Percentiles rank a stretch among this genome's conserved stretches.
Evolutionary conservation across 805 yeast species (phyloP).

Genomic region (Barnettozyma vustinii): DNA sequence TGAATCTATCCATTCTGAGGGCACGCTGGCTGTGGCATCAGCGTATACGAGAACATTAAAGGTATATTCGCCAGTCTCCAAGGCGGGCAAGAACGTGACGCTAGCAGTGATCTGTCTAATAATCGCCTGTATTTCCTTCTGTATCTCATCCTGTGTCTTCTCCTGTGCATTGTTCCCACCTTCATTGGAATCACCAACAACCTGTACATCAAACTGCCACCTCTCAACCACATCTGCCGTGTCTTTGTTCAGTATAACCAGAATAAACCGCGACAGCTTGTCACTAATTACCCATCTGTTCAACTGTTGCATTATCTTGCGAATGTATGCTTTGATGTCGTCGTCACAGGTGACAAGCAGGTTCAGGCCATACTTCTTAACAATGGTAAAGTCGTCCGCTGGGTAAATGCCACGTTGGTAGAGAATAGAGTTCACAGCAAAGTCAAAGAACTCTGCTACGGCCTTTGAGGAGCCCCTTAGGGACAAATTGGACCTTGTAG

Average conservation of each 20-base stretch:
- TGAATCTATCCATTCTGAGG: constrained; percentile 82
- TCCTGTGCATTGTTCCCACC: not conserved
- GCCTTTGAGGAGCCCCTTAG: constrained; percentile 70
- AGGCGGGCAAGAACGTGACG: constrained; percentile 75
- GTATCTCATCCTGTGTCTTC: constrained; percentile 42
- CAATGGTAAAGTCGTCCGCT: constrained; percentile 72
- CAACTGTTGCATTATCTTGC: constrained; percentile 61
- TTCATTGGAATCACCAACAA: constrained; percentile 23
- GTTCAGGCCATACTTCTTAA: constrained; percentile 74
- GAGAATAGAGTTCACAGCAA: constrained; percentile 71
- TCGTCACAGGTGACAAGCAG: constrained; percentile 68
- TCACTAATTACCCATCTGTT: constrained; percentile 71
- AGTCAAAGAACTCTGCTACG: constrained; percentile 81
- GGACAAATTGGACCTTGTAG: constrained; percentile 50
- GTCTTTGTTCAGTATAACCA: constrained; percentile 67
- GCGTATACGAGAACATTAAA: constrained; percentile 84
- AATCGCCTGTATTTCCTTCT: constrained; percentile 75
- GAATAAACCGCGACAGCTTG: constrained; percentile 58
- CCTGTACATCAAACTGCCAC: constrained; percentile 77
- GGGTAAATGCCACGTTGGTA: constrained; percentile 91
- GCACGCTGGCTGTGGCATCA: constrained; percentile 60
- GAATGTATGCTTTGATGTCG: constrained; percentile 66
- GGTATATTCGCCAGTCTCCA: constrained; percentile 59
- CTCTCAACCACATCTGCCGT: constrained; percentile 68
- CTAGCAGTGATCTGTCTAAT: constrained; percentile 87